phyloP scores from a whole-genome alignment of 257 asterid genomes.

The Solanum rostratum region DNA sequence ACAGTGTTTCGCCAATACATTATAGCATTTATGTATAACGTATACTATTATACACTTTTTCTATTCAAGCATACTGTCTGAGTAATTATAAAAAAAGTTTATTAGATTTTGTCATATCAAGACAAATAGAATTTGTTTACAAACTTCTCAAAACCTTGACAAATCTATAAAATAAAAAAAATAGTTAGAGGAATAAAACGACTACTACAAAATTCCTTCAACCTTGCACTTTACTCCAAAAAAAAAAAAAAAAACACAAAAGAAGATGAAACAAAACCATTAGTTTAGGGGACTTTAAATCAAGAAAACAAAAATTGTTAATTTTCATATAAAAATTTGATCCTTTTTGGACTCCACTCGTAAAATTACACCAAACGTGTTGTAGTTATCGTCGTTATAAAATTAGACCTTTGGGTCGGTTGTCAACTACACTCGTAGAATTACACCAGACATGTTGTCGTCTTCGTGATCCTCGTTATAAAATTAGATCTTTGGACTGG shows the following conservation, averaged over 20 bases:
- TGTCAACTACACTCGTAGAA: no score
- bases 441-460: no score
- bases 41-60: no score
- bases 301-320: background rate
- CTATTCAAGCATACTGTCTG: no score
- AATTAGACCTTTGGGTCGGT: no score
- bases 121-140: background rate
- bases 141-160: background rate
- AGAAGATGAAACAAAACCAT: background rate
- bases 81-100: no score
- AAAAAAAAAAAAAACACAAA: background rate
- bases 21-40: no score
- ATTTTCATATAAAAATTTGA: background rate
- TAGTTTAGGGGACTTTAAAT: background rate
- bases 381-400: no score
- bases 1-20: no score
- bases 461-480: no score
- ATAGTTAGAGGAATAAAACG: background rate
- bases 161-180: background rate
- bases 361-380: no score
- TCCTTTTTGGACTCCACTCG: background rate
- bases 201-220: background rate
- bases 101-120: background rate
- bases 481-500: no score
- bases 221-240: background rate